Conservation (phyloP, 192 early-diverging fungal species). For the Backusella luteola region DNA sequence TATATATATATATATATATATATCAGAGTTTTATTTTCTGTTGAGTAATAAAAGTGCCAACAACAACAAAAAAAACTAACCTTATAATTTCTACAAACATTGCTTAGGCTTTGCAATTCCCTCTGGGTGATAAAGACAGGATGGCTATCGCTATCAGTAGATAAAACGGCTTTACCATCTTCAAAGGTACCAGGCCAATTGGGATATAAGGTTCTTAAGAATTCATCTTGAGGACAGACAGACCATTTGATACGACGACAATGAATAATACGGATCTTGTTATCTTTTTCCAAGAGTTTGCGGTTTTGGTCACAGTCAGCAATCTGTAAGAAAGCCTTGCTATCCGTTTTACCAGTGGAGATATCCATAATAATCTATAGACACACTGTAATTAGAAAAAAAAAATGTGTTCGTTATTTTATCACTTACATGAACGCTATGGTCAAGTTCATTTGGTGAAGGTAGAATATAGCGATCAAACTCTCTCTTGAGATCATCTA, state of each 20-base stretch:
- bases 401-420: not conserved
- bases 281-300: not conserved
- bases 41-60: not conserved
- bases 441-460: not conserved
- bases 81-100: slow-evolving; percentile 4
- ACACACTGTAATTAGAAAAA: not conserved
- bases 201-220: not conserved
- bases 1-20: not conserved
- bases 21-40: no score
- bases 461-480: not conserved
- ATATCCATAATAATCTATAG: slow-evolving; percentile 4
- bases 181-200: not conserved
- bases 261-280: not conserved
- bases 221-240: not conserved
- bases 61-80: not conserved
- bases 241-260: not conserved
- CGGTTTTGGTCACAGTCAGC: not conserved
- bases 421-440: slow-evolving; percentile 23
- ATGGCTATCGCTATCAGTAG: not conserved
- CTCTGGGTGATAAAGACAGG: not conserved
- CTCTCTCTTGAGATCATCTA: not conserved
- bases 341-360: not conserved
- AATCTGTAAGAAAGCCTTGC: not conserved
- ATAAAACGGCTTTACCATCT: not conserved
- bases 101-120: not conserved